phyloP scores from a whole-genome alignment of 2,329 filamentous ascomycete genomes.

The Metarhizium rileyi region DNA sequence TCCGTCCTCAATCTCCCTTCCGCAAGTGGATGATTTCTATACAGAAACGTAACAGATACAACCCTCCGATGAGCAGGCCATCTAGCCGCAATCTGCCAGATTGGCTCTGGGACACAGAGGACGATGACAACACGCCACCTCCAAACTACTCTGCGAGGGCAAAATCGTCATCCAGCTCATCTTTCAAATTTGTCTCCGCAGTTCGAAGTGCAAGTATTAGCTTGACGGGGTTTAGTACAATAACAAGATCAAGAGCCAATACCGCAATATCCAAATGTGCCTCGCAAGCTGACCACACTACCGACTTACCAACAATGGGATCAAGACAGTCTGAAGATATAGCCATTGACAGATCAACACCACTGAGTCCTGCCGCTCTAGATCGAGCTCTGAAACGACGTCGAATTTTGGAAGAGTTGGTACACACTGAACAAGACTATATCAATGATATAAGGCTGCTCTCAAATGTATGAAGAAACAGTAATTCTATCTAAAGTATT shows the following conservation, averaged over 20 bases:
- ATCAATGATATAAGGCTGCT: constrained; percentile 80
- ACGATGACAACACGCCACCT: background rate
- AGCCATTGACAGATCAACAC: constrained; percentile 44
- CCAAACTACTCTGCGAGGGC: constrained; percentile 3
- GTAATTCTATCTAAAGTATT: background rate
- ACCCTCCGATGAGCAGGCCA: constrained; percentile 8
- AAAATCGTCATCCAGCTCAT: constrained; percentile 52
- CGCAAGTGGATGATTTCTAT: constrained; percentile 65
- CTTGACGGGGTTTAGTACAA: constrained; percentile 60
- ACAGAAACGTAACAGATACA: constrained; percentile 44
- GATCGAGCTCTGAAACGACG: constrained; percentile 66
- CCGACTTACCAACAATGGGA: constrained; percentile 48
- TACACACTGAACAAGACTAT: constrained; percentile 80
- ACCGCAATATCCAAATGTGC: constrained; percentile 41
- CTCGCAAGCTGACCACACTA: constrained; percentile 53
- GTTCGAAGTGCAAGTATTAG: constrained; percentile 76
- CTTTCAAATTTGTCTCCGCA: constrained; percentile 68
- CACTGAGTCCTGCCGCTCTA: constrained; percentile 58
- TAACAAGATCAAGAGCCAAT: constrained; percentile 48
- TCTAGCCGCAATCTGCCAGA: constrained; percentile 5
- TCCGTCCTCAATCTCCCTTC: constrained; percentile 38
- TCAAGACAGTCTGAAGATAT: constrained; percentile 55
- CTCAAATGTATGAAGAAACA: constrained; percentile 55
- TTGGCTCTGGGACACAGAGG: constrained; percentile 1
- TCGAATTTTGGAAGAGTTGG: constrained; percentile 73